phyloP scores from a whole-genome alignment of 805 yeast species.

The Starmerella bacillaris region DNA sequence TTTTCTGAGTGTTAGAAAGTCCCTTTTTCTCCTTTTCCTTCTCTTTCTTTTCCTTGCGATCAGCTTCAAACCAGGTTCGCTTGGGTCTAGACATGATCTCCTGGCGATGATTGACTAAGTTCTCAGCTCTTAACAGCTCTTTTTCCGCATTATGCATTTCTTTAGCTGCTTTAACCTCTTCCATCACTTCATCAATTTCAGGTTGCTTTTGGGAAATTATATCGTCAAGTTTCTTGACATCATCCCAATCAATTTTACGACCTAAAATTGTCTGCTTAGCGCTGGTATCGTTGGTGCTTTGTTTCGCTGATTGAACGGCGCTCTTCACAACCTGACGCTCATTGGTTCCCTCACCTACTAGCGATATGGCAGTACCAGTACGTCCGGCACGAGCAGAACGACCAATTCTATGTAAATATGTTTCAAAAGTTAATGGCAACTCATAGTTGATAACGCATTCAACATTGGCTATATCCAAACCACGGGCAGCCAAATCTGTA shows the following conservation, averaged over 20 bases:
- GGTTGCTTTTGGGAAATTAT: constrained; percentile 42
- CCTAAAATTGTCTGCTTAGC: constrained; percentile 51
- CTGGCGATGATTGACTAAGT: constrained; percentile 55
- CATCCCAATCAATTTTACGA: constrained; percentile 77
- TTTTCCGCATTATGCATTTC: constrained; percentile 77
- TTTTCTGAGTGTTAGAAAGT: constrained; percentile 36
- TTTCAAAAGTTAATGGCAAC: constrained; percentile 83
- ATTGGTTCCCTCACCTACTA: constrained; percentile 79
- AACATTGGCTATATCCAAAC: constrained; percentile 95
- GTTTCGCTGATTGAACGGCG: constrained; percentile 54
- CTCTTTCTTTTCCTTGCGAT: constrained; percentile 22
- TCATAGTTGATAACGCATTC: constrained; percentile 88
- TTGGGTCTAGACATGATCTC: constrained; percentile 83
- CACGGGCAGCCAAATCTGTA: constrained; percentile 98
- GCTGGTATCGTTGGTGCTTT: constrained; percentile 23
- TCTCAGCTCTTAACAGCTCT: constrained; percentile 73
- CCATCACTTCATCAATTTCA: constrained; percentile 55
- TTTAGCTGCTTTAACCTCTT: constrained; percentile 78
- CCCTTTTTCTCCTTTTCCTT: constrained; percentile 15
- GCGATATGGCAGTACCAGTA: constrained; percentile 79
- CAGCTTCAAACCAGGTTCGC: constrained; percentile 87
- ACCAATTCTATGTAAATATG: constrained; percentile 93
- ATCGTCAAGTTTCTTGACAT: constrained; percentile 50
- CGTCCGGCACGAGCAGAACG: constrained; percentile 99
- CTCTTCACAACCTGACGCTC: constrained; percentile 85